Percentiles rank a stretch among this genome's conserved stretches.
These are phyloP conservation scores for Piper betle DNA, from an alignment of 164 flowering plant genomes.

Conservation along the genomic window DNA sequence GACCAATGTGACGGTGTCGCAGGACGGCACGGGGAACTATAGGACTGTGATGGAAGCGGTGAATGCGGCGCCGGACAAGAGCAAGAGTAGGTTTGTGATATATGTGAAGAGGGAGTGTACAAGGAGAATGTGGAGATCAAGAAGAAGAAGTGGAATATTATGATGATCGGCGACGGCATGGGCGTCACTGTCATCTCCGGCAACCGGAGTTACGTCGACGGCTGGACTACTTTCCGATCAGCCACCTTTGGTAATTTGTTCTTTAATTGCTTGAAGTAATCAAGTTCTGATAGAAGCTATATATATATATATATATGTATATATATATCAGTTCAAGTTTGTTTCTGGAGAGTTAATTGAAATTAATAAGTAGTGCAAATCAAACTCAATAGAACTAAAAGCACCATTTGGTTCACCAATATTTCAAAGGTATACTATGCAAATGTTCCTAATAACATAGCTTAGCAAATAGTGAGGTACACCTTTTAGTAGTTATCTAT, in stretches of 20 bases:
- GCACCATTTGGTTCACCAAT: too few species aligned
- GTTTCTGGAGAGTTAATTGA: too few species aligned
- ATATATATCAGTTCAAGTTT: too few species aligned
- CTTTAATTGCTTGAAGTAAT: neutral
- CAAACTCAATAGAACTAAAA: too few species aligned
- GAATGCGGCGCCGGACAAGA: constrained; percentile 44
- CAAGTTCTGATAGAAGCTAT: neutral
- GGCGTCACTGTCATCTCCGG: constrained; percentile 34
- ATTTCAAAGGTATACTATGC: too few species aligned
- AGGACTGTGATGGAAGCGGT: constrained; percentile 50
- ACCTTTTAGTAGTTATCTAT: too few species aligned
- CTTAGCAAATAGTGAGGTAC: too few species aligned
- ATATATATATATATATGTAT: too few species aligned
- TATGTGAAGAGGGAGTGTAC: constrained; percentile 40
- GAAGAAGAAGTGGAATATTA: constrained; percentile 41
- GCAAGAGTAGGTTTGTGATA: constrained; percentile 30
- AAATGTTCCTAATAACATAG: too few species aligned
- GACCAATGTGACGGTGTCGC: constrained; percentile 49
- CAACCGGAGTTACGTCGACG: constrained; percentile 28
- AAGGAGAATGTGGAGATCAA: constrained; percentile 42
- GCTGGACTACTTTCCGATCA: constrained; percentile 45
- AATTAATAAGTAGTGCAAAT: too few species aligned
- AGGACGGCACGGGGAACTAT: constrained; percentile 60
- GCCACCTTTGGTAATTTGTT: constrained; percentile 43
- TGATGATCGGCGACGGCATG: constrained; percentile 47